These are phyloP conservation scores for Trichoderma breve DNA, from an alignment of 2,329 filamentous ascomycete genomes.

Conservation along the genomic window DNA sequence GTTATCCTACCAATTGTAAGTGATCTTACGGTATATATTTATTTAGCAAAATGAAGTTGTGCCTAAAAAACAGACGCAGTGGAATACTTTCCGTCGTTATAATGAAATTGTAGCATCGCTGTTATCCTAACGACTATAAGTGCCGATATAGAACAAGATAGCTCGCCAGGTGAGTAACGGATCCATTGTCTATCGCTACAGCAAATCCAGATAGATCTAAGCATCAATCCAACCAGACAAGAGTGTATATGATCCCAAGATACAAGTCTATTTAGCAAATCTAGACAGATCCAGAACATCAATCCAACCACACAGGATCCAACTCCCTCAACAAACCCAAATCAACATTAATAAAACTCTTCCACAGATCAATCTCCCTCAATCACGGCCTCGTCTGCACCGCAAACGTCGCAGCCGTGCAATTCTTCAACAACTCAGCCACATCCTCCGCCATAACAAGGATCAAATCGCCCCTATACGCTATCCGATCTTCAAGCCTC, in stretches of 20 bases:
- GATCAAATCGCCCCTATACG: constrained; percentile 26
- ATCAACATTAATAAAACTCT: constrained; percentile 32
- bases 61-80: no score
- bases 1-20: no score
- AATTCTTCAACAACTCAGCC: constrained; percentile 26
- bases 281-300: not conserved
- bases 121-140: no score
- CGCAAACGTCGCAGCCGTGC: constrained; percentile 29
- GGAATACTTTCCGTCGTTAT: no score
- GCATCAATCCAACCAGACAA: no score
- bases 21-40: no score
- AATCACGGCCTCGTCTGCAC: constrained; percentile 33
- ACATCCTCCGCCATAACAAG: constrained; percentile 29
- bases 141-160: no score
- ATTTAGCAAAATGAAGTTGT: no score
- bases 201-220: no score
- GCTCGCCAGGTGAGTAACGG: no score
- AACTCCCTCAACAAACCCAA: constrained; percentile 25
- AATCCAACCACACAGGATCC: constrained; percentile 28
- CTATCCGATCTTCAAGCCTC: constrained; percentile 26
- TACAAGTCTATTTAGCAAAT: not conserved
- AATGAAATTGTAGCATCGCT: no score
- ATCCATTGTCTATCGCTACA: no score
- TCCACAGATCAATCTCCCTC: constrained; percentile 30
- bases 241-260: not conserved